These are phyloP conservation scores for Paramecium sonneborni DNA, from an alignment of 73 alveolate genomes.

Conservation along the genomic window DNA sequence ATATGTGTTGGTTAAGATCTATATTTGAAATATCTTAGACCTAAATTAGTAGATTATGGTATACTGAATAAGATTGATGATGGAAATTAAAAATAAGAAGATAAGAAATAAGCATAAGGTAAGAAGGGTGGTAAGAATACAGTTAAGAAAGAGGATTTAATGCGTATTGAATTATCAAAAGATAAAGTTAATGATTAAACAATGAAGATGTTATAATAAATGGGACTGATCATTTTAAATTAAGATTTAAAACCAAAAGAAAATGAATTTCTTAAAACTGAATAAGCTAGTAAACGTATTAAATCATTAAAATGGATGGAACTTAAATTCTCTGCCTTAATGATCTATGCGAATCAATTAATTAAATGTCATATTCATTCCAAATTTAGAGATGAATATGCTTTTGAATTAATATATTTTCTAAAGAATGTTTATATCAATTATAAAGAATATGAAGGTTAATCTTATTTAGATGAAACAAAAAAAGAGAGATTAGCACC, in stretches of 20 bases:
- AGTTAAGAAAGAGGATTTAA: constrained; percentile 15
- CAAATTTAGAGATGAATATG: constrained; percentile 51
- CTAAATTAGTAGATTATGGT: constrained; percentile 37
- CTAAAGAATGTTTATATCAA: constrained; percentile 12
- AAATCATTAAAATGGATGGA: constrained; percentile 28
- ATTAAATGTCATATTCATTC: constrained; percentile 26
- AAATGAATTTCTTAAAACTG: constrained; percentile 32
- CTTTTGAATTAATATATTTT: constrained; percentile 25
- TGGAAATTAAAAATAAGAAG: background rate
- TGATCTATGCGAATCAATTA: constrained; percentile 29
- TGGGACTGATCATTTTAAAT: constrained; percentile 27
- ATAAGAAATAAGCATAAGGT: background rate
- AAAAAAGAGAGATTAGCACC: constrained; percentile 2
- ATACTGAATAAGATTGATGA: constrained; percentile 17
- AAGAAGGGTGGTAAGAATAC: constrained; percentile 49
- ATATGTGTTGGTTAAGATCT: constrained; percentile 26
- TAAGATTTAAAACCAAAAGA: constrained; percentile 26
- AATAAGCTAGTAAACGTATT: constrained; percentile 44
- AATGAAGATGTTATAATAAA: background rate
- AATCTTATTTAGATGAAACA: constrained; percentile 33
- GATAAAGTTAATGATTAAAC: constrained; percentile 32
- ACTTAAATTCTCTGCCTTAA: constrained; percentile 21
- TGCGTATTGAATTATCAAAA: constrained; percentile 1
- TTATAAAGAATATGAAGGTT: constrained; percentile 10
- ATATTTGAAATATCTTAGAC: background rate